Base-by-base conservation (phyloP, 1,139 yeast species). In the Blastobotrys elegans region DNA sequence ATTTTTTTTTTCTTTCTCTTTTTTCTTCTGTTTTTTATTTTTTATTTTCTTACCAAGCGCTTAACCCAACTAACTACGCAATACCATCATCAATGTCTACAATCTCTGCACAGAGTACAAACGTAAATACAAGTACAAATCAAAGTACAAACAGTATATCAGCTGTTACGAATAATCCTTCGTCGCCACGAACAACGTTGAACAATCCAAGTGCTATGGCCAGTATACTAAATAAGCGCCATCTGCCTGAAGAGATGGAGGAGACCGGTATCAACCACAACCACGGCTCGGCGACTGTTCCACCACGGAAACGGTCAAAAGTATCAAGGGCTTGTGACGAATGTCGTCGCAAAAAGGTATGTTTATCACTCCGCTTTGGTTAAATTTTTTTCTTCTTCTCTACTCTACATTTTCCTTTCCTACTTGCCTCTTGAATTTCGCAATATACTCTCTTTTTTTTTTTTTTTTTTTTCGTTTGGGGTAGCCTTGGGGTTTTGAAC, bases 291-390 rank as follows among this genome's bases (percentile, higher is more conserved):
- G 17, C 29, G 20, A 4, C 14, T 35, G 54, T 59, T 16, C 58
- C 63, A 4, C 66, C 68, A 13, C 60, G 70, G 24, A 70, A 69
- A 52, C 64, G 74, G 29, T 64, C 72, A 34, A 70, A 70, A 49
- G 72, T 69, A 4, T 69, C 74, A 5, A 57, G 74, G 26, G 74
- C 74, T 16, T 70, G 74, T 55, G 74, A 70, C 54, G 73, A 70
- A 60, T 67, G 71, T 47, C 69, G 71, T 22, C 58, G 70, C 24
- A 68, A 67, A 57, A 67, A 66, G 56, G 68, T 64, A 53, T 56
- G 67, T 55, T 37, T n/a, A n/a, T n/a, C n/a, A n/a, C n/a, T n/a
- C n/a, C n/a, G n/a, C n/a, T n/a, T n/a, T n/a, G n/a, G n/a, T n/a
- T n/a, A n/a, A n/a, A n/a, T 30, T 30, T 30, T 30, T 30, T 30